A percentile compares a stretch with the other conserved stretches of the same genome.
phyloP scores from a whole-genome alignment of 1,284 basidiomycete genomes.

The Ustilago shanxiensis region DNA sequence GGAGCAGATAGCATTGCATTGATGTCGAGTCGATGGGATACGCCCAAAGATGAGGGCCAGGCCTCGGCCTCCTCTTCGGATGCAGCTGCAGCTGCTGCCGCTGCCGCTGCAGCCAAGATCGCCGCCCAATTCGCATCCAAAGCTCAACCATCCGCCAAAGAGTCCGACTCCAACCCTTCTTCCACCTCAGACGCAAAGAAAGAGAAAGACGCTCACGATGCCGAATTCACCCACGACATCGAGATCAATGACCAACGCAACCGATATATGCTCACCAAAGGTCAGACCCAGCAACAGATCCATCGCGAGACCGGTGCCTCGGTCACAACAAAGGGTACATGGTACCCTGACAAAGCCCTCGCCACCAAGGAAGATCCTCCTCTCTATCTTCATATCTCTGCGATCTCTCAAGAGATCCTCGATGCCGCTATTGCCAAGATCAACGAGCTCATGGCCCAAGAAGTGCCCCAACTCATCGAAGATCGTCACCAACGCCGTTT shows the following conservation, averaged over 20 bases:
- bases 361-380: slow-evolving; percentile 73
- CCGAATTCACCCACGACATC: slow-evolving; percentile 88
- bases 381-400: slow-evolving; percentile 92
- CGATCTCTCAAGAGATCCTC: slow-evolving; percentile 82
- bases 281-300: slow-evolving; percentile 89
- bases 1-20: neutral
- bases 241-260: slow-evolving; percentile 98
- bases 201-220: slow-evolving; percentile 78
- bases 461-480: slow-evolving; percentile 66
- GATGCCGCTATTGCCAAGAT: slow-evolving; percentile 83
- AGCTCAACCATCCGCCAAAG: slow-evolving; percentile 70
- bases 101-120: slow-evolving; percentile 64
- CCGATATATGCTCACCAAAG: slow-evolving; percentile 93
- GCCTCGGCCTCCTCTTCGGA: slow-evolving; percentile 38
- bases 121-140: slow-evolving; percentile 59
- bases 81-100: slow-evolving; percentile 28
- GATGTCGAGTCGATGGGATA: slow-evolving; percentile 47
- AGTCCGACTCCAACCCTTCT: slow-evolving; percentile 52
- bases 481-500: slow-evolving; percentile 59
- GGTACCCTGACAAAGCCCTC: slow-evolving; percentile 76
- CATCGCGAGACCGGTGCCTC: slow-evolving; percentile 70
- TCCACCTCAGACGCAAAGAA: slow-evolving; percentile 70
- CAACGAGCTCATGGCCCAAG: slow-evolving; percentile 89
- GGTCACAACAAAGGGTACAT: slow-evolving; percentile 74
- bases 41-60: slow-evolving; percentile 20